Evolutionary conservation across 1,284 basidiomycete genomes (phyloP), one percentile per base, ranked within the genome.

Genomic region (Sanghuangporus weigelae): DNA sequence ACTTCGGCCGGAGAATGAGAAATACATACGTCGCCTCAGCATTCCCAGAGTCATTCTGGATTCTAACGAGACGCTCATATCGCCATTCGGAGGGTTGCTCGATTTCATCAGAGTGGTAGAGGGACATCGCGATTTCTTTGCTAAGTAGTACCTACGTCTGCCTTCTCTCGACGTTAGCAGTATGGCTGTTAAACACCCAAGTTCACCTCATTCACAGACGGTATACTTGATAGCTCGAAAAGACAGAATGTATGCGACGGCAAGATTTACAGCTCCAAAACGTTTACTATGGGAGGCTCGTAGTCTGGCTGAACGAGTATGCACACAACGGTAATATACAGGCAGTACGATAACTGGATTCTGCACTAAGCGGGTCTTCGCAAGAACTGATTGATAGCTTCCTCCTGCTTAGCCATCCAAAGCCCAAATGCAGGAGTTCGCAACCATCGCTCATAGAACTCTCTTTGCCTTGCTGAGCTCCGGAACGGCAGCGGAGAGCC

Each of bases 401-500:
- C 82, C 68, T 92, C 90, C 73, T 92, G 89, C 67, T 79, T 77
- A 16, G 86, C 85, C 36, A 93, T 76, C 90, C 90, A 93, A 48
- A 88, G 68, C 8, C 86, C 90, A 75, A 93, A 93, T 12, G 85
- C 82, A 0, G 87, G 86, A 8, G 84, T 86, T 70, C 84, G 82
- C 58, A 92, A 68, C 86, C 89, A 91, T 58, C 79, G 77, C 72
- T 86, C 83, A 68, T 92, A 92, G 71, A 92, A 93, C 67, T 87
- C 87, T 50, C 75, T 82, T 67, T 84, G 81, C 69, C 84, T 87
- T 51, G 78, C 76, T 7, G 77, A 76, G 8, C 85, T 87, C 66
- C 85, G 84, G 77, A 95, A 96, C 2, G 89, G 85, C 3, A 96
- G 75, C 2, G 89, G 83, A 50, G 87, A 84, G 0, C 95, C 95